Base-by-base conservation (phyloP, 139 green algal genomes). In the Chlamydomonas incerta region DNA sequence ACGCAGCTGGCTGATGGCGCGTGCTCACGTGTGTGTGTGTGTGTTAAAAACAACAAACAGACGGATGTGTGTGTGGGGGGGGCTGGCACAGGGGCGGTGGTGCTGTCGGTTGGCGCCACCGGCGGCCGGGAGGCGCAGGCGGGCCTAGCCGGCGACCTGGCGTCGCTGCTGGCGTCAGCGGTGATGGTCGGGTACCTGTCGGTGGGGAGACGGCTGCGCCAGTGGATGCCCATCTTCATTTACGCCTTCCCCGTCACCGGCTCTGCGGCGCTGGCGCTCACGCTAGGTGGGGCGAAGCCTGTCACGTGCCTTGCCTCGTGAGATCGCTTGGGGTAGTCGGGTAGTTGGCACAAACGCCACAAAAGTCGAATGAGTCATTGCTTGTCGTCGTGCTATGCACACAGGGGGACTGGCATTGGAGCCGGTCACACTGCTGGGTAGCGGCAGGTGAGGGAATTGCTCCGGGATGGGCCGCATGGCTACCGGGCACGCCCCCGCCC, bases 171-270 rank as follows among this genome's bases (percentile, higher is more conserved):
- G 15, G 93, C 88, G 23, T 90, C 93, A 2, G 82, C 84, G 3
- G 91, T 90, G 9, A 93, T 98, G 57, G 89, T 94, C 62, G 86
- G 76, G 1, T 94, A 96, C 80, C 82, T 95, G 47, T 88, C 83
- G 13, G 80, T 79, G 28, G 87, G 90, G 13, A 81, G 87, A 35
- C 73, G 46, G 17, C 69, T 91, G 62, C 73, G 87, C 9, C 66
- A 68, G 17, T 96, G 91, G 92, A 95, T 98, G 90, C 96, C 96
- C 0, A 84, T 96, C 37, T 96, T 96, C 77, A 74, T 97, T 26
- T 98, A 97, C 71, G 93, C 93, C 0, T 83, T 86, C 26, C 88
- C 93, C 24, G 94, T 98, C 52, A 97, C 92, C 0, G 84, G 41
- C 3, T 10, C 87, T 0, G 82, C 86, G n/a, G 87, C 82, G 5